A percentile compares a stretch with the other conserved stretches of the same genome.
These are phyloP conservation scores for Iberis amara DNA, from an alignment of 441 rosid species.

Conservation along the genomic window DNA sequence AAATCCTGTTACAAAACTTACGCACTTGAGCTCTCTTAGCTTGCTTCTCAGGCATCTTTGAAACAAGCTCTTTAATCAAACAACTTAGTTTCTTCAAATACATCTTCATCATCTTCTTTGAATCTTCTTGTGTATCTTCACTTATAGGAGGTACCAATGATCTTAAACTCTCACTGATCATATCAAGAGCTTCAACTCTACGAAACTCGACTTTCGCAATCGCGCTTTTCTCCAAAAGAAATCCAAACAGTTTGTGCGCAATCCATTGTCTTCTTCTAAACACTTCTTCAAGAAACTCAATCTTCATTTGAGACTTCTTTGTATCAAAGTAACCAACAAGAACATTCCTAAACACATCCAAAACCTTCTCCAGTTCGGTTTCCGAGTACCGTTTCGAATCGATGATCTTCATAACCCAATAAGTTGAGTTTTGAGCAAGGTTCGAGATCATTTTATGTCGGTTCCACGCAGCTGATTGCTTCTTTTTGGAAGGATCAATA, in stretches of 20 bases:
- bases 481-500: conserved; percentile 53
- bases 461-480: conserved; percentile 64
- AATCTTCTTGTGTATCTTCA: conserved; percentile 32
- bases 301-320: conserved; percentile 70
- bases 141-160: conserved; percentile 43
- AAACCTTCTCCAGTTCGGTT: conserved; percentile 49
- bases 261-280: conserved; percentile 75
- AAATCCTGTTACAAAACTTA: conserved; percentile 62
- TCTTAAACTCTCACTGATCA: conserved; percentile 63
- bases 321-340: conserved; percentile 58
- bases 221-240: conserved; percentile 58
- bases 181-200: conserved; percentile 68
- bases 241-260: conserved; percentile 51
- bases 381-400: conserved; percentile 55
- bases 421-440: conserved; percentile 70
- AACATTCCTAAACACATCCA: conserved; percentile 43
- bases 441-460: conserved; percentile 64
- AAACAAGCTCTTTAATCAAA: conserved; percentile 49
- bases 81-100: conserved; percentile 46
- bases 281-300: conserved; percentile 71
- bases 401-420: conserved; percentile 73
- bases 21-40: conserved; percentile 63
- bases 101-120: conserved; percentile 48
- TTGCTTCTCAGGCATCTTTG: conserved; percentile 70
- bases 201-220: conserved; percentile 65